A percentile compares a stretch with the other conserved stretches of the same genome.
phyloP scores from a whole-genome alignment of 495 filamentous ascomycete species.

The Glarea lozoyensis region DNA sequence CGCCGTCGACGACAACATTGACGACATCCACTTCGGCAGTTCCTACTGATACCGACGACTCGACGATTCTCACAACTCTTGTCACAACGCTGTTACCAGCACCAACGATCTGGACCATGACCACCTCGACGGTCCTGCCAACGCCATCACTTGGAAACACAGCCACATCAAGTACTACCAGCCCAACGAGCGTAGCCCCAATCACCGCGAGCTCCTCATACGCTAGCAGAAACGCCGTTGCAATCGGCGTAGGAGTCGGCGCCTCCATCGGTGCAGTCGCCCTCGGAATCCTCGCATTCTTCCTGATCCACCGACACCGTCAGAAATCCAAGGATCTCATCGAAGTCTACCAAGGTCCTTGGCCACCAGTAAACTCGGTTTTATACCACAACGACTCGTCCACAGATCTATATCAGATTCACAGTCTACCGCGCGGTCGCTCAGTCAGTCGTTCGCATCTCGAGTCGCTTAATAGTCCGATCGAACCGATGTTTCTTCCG shows the following conservation, averaged over 20 bases:
- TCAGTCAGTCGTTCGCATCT: no score
- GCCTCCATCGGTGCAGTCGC: background rate
- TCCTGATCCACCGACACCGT: background rate
- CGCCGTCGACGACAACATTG: background rate
- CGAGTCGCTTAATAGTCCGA: no score
- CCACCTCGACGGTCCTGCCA: background rate
- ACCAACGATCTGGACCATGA: background rate
- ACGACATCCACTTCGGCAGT: no score
- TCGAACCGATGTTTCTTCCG: no score
- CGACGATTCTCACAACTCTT: background rate
- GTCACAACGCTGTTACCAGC: background rate
- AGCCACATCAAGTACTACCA: background rate
- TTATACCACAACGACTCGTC: no score
- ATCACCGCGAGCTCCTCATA: background rate
- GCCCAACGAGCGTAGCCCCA: background rate
- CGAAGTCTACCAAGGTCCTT: slow-evolving; percentile 2
- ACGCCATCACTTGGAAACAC: background rate
- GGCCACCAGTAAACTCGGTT: no score
- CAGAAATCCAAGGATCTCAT: background rate
- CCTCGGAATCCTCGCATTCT: background rate
- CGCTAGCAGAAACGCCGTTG: background rate
- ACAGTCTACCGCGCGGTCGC: no score
- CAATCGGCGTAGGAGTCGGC: background rate
- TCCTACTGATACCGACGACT: no score
- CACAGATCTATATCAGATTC: no score